Base-by-base conservation (phyloP, 352 stramenopile species). In the Phytophthora vignae region DNA sequence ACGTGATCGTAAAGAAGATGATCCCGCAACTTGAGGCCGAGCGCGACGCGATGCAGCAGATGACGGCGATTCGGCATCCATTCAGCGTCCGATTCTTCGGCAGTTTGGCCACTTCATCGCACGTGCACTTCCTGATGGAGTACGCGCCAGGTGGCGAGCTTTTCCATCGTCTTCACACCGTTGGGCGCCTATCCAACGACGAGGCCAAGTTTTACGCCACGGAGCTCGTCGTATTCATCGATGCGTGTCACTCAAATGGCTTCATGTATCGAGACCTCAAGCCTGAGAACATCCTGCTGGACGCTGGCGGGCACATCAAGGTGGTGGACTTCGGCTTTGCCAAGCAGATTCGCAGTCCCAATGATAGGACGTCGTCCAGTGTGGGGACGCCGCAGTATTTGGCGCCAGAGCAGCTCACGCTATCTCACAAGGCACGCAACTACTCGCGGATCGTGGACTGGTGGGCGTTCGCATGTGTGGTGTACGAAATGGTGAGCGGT, bases 231-330 rank as follows among this genome's bases (percentile, higher is more conserved):
- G 40, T 83, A n/a, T 88, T 91, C 33, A 69, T 95, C 52, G 76
- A 85, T 53, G 70, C 55, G 12, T 84, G 83, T 15, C 88, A 94
- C 38, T 22, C 31, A 1, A 78, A 88, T 29, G 73, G 77, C 14
- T 90, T 79, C 58, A 92, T 97, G 73, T 97, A 97, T 71, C 79
- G 90, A 8, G 91, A 98, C 55, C 76, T 98, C 38, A 98, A 98
- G 74, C 92, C 92, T 4, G 90, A 97, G 58, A 98, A 98, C 67
- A 83, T 98, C 53, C 60, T 98, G 60, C 71, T 98, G 48, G 88
- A 95, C 50, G 76, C 79, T 3, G 42, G 59, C 5, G 88, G 88
- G 1, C 85, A 95, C 64, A 61, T 94, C 50, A 88, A 83, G 52
- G 79, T 94, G 38, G 78, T 93, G 0, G 88, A 95, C 64, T 82